Evolutionary conservation across 495 filamentous ascomycete species (phyloP), one percentile per base, ranked within the genome.

Genomic region (Margaritispora aquatica): DNA sequence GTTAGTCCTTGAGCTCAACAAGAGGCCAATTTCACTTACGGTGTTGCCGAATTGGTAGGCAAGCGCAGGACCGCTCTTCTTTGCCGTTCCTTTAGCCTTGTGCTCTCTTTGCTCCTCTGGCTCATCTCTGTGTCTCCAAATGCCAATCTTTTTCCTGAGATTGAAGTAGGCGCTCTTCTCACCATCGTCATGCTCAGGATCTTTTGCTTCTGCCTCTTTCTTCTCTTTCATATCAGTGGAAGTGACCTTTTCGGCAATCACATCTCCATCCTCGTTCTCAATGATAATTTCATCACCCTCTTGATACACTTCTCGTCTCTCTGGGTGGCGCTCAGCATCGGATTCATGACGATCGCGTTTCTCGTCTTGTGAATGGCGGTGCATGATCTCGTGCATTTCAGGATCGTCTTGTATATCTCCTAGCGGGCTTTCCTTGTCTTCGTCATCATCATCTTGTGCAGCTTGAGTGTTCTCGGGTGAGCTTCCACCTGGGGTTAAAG

Each of bases 11-110:
- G 23, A 26, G 22, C 23, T 21, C 15, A 19, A 10, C n/a, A 52
- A 41, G 13, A 59, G 19, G 17, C 8, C 19, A 15, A 10, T 22
- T 22, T 3, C 46, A 34, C 73, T 62, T 79, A 82, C 80, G 21
- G 92, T 96, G 63, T 90, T 94, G 47, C 92, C 95, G 64, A 93
- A 97, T 64, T 96, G 91, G 66, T 96, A 99, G 2, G 95, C 95
- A 66, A 89, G 81, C 11, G 95, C 95, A 4, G 94, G 77, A 21
- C 67, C 64, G 36, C 60, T 61, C 41, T 63, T 69, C 11, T 51
- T 26, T 11, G 27, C 9, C 4, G 52, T 10, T 13, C 46, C 31
- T 19, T 54, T 41, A n/a, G 74, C 70, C 23, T 72, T 65, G 24
- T 62, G 47, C 15, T 31, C 34, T 2, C 2, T n/a, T 13, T 59